These are phyloP conservation scores for Pestalotiopsis sp. DNA, from an alignment of 2,329 filamentous ascomycete genomes.

Conservation along the genomic window DNA sequence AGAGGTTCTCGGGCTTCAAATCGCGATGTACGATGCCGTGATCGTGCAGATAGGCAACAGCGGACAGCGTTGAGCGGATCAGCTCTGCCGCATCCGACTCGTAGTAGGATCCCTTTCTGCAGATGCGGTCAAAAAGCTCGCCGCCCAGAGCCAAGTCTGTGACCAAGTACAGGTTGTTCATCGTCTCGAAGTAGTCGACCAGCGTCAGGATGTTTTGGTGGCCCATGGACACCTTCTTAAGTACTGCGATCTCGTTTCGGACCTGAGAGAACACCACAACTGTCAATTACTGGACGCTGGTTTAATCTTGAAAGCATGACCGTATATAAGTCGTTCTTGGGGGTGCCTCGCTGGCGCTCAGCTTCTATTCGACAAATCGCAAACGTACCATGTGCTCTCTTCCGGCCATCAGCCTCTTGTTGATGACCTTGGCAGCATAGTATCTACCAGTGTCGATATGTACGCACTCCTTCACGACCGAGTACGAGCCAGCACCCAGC, in stretches of 20 bases:
- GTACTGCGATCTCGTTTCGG: conserved; percentile 95
- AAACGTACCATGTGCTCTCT: conserved; percentile 89
- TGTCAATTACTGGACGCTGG: neutral
- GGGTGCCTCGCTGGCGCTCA: neutral
- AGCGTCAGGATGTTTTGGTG: conserved; percentile 97
- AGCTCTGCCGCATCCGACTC: conserved; percentile 95
- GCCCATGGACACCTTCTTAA: conserved; percentile 98
- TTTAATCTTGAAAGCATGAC: neutral
- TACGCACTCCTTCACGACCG: conserved; percentile 97
- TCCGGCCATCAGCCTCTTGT: conserved; percentile 96
- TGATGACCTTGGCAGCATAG: conserved; percentile 99
- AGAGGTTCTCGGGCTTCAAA: conserved; percentile 93
- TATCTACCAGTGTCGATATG: conserved; percentile 97
- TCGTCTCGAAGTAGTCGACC: conserved; percentile 99
- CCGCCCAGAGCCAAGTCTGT: conserved; percentile 95
- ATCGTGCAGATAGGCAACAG: conserved; percentile 98
- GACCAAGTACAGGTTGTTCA: conserved; percentile 99
- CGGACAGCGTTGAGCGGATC: conserved; percentile 90
- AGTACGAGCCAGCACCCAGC: conserved; percentile 93
- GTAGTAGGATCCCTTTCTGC: conserved; percentile 97
- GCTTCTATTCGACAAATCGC: conserved; percentile 1
- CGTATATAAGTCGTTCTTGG: conserved; percentile 6
- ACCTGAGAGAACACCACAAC: conserved; percentile 56
- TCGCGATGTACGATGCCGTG: conserved; percentile 98
- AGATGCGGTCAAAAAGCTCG: conserved; percentile 97